Evolutionary conservation across 2,329 filamentous ascomycete genomes (phyloP), one percentile per base, ranked within the genome.

Genomic region (Colletotrichum tofieldiae): DNA sequence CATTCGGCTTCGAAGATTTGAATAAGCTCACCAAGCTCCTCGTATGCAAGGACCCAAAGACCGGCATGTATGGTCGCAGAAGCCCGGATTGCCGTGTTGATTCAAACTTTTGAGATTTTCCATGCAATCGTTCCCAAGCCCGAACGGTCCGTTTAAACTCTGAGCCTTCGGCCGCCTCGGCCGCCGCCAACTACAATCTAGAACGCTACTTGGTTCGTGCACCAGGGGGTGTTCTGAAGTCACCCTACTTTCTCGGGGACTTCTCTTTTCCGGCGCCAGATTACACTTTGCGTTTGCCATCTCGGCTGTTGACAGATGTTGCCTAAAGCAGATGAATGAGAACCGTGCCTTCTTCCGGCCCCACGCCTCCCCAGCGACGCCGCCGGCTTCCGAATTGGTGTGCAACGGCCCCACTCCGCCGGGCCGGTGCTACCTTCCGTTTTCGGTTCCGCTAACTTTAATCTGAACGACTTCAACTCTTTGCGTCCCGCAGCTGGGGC

Each of bases 381-480:
- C 47, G 45, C 59, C 59, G 59, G 47, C 59, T 49, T 51, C 59
- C 59, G 59, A 37, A 23, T 14, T 32, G 12, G 45, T 51, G 59
- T n/a, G 45, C 14, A 12, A 20, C 56, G 45, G 35, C n/a, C 58
- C 59, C 59, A 49, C 59, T n/a, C 14, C 51, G 20, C n/a, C 43
- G 43, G n/a, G 20, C n/a, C 59, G n/a, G 32, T 62, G 47, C 45
- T 20, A 62, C 59, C 59, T 62, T 62, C 59, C 59, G 32, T 51
- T 51, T 62, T 51, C 8, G 32, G 45, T 20, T 20, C 35, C 43
- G 9, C n/a, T 35, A 49, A 62, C 43, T 23, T 26, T 62, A n/a
- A 51, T 51, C 29, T 39, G 14, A 39, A 62, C 59, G 45, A 51
- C 59, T 29, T 51, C 43, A 20, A 23, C 26, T 14, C n/a, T 35